Percentiles rank a stretch among this genome's conserved stretches.
Evolutionary conservation across 1,284 basidiomycete genomes (phyloP).

Genomic region (Crepidotus sp.): DNA sequence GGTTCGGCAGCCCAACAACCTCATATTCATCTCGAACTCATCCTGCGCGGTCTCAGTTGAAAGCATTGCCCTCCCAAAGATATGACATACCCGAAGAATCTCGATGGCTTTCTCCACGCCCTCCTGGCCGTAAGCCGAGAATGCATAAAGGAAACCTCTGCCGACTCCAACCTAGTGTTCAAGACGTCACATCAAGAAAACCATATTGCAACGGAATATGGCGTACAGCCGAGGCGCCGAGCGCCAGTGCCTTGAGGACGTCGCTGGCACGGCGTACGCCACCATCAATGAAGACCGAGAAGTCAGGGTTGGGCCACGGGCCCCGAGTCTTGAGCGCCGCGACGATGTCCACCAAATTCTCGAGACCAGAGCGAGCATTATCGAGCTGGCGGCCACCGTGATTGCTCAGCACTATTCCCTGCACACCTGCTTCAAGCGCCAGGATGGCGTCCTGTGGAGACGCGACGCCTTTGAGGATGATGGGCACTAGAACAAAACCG

Average conservation of each 20-base stretch:
- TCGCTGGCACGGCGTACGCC: conserved; percentile 89
- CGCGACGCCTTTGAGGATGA: conserved; percentile 81
- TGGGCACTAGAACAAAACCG: conserved; percentile 60
- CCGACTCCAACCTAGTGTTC: conserved; percentile 54
- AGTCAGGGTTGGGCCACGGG: conserved; percentile 58
- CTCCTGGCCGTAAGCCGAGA: conserved; percentile 79
- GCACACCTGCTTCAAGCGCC: conserved; percentile 76
- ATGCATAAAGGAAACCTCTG: conserved; percentile 83
- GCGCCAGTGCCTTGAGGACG: conserved; percentile 85
- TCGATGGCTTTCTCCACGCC: conserved; percentile 72
- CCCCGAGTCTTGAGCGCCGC: conserved; percentile 62
- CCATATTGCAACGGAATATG: not conserved
- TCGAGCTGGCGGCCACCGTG: conserved; percentile 92
- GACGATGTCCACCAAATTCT: conserved; percentile 89
- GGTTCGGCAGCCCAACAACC: conserved; percentile 73
- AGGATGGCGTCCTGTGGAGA: conserved; percentile 64
- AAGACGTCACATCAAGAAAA: not conserved
- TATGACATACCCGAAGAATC: conserved; percentile 60
- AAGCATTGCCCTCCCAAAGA: not conserved
- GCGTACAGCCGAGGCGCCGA: conserved; percentile 82
- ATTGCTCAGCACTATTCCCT: conserved; percentile 85
- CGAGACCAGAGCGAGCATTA: conserved; percentile 82
- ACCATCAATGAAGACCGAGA: conserved; percentile 88
- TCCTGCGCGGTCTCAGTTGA: conserved; percentile 41
- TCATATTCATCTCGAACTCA: conserved; percentile 92